Evolutionary conservation across 257 asterid species (phyloP).

Genomic region (Voacanga thouarsii): DNA sequence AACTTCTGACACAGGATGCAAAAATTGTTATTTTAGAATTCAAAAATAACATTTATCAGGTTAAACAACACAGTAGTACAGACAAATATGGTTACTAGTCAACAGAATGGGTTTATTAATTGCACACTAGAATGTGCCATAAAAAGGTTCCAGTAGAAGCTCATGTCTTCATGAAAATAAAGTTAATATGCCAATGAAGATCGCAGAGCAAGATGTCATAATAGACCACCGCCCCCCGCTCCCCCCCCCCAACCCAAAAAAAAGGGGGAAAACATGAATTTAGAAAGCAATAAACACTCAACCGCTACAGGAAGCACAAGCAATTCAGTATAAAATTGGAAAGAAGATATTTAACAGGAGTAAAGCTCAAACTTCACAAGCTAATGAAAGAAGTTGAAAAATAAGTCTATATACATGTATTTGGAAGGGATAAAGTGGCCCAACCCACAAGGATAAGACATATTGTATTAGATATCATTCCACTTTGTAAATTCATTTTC

Average conservation of each 20-base stretch:
- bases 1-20: not conserved
- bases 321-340: not conserved
- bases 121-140: not conserved
- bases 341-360: not conserved
- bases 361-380: not conserved
- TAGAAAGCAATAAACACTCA: too few relatives aligned
- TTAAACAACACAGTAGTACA: not conserved
- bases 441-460: too few relatives aligned
- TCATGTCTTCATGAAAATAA: too few relatives aligned
- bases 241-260: too few relatives aligned
- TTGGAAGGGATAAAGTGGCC: not conserved
- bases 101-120: not conserved
- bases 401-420: not conserved
- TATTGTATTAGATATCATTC: too few relatives aligned
- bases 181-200: not conserved
- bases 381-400: not conserved
- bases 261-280: too few relatives aligned
- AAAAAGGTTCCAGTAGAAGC: not conserved
- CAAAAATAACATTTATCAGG: not conserved
- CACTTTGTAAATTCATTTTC: not conserved
- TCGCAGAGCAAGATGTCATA: not conserved
- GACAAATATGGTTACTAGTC: not conserved
- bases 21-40: not conserved
- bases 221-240: too few relatives aligned
- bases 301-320: not conserved